Conservation (phyloP, 495 filamentous ascomycete species). For the Ascodesmis nigricans region DNA sequence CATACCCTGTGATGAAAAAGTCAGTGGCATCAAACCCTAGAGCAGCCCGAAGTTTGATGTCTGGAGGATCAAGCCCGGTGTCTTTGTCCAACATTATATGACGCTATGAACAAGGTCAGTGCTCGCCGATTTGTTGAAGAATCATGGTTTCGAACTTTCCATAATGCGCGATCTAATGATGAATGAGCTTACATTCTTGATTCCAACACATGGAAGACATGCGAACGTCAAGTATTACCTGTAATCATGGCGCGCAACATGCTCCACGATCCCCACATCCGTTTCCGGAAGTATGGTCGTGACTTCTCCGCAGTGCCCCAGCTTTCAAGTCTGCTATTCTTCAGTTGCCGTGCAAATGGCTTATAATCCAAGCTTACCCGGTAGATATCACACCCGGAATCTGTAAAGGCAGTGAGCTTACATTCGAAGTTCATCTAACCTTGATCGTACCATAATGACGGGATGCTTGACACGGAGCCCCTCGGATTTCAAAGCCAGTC, state of each 20-base stretch:
- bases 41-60: constrained; percentile 78
- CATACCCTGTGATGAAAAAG: constrained; percentile 50
- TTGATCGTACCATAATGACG: constrained; percentile 55
- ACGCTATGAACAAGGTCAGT: constrained; percentile 25
- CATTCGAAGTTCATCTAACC: constrained; percentile 1
- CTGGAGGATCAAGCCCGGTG: constrained; percentile 78
- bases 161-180: no score
- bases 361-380: constrained; percentile 31
- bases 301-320: constrained; percentile 75
- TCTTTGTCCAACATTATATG: constrained; percentile 91
- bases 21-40: constrained; percentile 98
- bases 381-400: constrained; percentile 86
- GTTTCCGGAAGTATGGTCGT: constrained; percentile 73
- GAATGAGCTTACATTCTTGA: no score
- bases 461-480: constrained; percentile 67
- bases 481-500: constrained; percentile 58
- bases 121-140: no score
- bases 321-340: constrained; percentile 39
- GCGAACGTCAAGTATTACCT: no score
- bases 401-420: constrained; percentile 3
- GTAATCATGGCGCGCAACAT: constrained; percentile 91
- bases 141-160: no score
- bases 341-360: no score
- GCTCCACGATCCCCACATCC: constrained; percentile 91
- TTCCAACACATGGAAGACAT: no score